These are phyloP conservation scores for Leccinum fibrillosum DNA, from an alignment of 768 basidiomycete species.

Conservation along the genomic window DNA sequence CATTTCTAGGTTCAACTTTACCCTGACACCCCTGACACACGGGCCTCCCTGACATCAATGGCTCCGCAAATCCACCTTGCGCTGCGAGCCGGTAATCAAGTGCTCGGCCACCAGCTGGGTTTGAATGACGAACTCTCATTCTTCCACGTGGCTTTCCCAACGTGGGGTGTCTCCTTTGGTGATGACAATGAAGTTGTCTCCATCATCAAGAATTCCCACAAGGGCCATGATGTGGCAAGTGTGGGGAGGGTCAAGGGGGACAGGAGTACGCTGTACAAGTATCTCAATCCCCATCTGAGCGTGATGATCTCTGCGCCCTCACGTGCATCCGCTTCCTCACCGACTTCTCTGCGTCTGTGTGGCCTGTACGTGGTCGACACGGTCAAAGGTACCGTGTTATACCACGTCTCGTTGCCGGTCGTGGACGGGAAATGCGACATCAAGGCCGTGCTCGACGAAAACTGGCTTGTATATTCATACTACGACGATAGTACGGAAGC, in stretches of 20 bases:
- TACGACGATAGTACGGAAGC: constrained; percentile 57
- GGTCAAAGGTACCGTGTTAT: constrained; percentile 73
- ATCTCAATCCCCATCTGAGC: constrained; percentile 80
- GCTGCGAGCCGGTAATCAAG: constrained; percentile 45
- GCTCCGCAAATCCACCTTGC: constrained; percentile 54
- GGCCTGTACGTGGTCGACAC: constrained; percentile 77
- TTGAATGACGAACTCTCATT: constrained; percentile 41
- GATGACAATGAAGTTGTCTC: constrained; percentile 55
- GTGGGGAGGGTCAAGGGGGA: constrained; percentile 84
- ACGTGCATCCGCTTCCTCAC: background rate
- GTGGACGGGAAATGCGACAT: constrained; percentile 54
- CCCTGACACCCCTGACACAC: constrained; percentile 52
- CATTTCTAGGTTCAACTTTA: constrained; percentile 55
- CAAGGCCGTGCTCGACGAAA: constrained; percentile 71
- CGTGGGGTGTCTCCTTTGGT: constrained; percentile 63
- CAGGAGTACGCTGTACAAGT: constrained; percentile 89
- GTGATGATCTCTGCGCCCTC: constrained; percentile 55
- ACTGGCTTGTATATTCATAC: constrained; percentile 91
- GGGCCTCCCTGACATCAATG: constrained; percentile 41
- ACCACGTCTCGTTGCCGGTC: constrained; percentile 56
- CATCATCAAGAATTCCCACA: constrained; percentile 44
- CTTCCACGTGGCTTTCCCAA: constrained; percentile 51
- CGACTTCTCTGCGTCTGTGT: constrained; percentile 37
- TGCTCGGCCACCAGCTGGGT: constrained; percentile 57
- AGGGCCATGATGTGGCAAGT: constrained; percentile 58